Evolutionary conservation across 768 basidiomycete species (phyloP), one percentile per base, ranked within the genome.

Genomic region (Lentinus brumalis): DNA sequence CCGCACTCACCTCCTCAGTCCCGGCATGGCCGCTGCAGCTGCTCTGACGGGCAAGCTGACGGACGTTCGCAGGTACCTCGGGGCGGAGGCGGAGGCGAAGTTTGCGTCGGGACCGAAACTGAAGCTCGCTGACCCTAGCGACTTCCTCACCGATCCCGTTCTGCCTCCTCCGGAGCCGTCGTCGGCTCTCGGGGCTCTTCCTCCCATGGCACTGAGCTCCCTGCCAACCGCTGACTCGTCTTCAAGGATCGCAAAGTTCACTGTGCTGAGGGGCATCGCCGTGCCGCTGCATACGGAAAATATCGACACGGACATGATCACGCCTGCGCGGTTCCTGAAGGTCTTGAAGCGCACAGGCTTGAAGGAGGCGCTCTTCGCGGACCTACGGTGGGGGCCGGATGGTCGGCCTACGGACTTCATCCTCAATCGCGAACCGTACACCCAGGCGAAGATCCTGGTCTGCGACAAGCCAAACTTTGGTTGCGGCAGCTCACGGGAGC

Each of bases 111-210:
- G 66, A 8, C 67, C 82, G 39, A 82, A 84, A 51, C 75, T 94
- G 65, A 96, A 94, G 77, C 78, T 86, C 50, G 79, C 84, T 29
- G 90, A 80, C 61, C 86, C 83, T 30, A 81, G 82, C 67, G 88
- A 95, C 59, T 94, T 94, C 77, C 79, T 96, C 73, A 86, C 86
- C 52, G 88, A 89, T 62, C 83, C 77, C 30, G 75, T 77, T 30
- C 70, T 79, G 21, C 73, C 79, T 11, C 72, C 80, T n/a, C 76
- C 76, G 7, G 72, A 70, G 40, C 76, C 78, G 21, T 70, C 64
- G 39, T 65, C 70, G 58, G 60, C 50, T 4, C 29, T 54, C 4
- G 47, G 14, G 32, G 57, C 52, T 26, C 30, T 30, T 5, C 59
- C 59, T 3, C 35, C 67, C 5, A 46, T 55, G 6, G 42, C 47